phyloP scores from a whole-genome alignment of 1,284 basidiomycete genomes.

The Leucoagaricus sp. region DNA sequence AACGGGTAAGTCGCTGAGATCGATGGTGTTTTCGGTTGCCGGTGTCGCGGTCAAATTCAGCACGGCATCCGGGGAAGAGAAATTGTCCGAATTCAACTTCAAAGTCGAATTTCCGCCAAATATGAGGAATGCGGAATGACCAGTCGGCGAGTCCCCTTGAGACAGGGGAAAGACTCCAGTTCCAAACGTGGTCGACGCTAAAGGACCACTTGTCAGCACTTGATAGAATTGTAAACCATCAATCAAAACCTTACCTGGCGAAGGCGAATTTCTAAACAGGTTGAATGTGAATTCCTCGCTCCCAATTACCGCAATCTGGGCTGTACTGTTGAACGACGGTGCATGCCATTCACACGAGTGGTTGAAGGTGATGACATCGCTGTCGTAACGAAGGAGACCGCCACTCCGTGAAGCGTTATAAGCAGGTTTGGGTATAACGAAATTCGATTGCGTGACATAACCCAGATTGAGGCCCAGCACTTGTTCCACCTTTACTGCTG shows the following conservation, averaged over 20 bases:
- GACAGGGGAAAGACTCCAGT: not conserved
- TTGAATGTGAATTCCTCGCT: not conserved
- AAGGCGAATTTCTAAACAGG: not conserved
- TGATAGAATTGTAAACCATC: not conserved
- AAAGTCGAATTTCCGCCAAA: not conserved
- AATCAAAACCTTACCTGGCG: not conserved
- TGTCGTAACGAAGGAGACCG: not conserved
- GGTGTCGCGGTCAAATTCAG: not conserved
- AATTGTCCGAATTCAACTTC: not conserved
- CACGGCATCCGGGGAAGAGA: not conserved
- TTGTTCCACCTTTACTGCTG: not conserved
- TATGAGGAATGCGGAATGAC: not conserved
- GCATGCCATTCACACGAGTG: conserved; percentile 1
- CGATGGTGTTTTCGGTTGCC: not conserved
- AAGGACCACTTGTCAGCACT: not conserved
- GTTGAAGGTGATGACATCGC: not conserved
- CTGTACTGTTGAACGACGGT: not conserved
- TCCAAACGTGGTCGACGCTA: not conserved
- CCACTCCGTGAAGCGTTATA: not conserved
- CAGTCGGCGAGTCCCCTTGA: too few species aligned
- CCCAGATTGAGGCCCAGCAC: not conserved
- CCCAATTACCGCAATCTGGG: not conserved
- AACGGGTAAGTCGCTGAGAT: not conserved
- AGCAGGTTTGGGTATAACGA: not conserved
- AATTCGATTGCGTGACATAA: not conserved